phyloP scores from a whole-genome alignment of 495 filamentous ascomycete genomes.

The Podospora pseudopauciseta region DNA sequence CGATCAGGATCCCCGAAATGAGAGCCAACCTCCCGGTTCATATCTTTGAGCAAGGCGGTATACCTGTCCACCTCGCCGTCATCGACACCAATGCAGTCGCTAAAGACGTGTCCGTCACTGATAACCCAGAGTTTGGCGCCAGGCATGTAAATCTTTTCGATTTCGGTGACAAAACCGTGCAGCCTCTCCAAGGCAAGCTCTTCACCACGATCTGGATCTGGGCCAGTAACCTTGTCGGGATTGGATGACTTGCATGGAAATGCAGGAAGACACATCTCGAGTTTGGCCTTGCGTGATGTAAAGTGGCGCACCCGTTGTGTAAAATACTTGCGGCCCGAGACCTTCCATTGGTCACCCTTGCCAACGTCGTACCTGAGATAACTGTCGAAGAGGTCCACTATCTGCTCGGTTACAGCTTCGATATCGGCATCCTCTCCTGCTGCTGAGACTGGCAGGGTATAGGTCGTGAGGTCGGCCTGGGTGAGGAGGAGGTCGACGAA shows the following conservation, averaged over 20 bases:
- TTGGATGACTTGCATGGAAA: slow-evolving; percentile 26
- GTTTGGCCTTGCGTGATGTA: slow-evolving; percentile 4
- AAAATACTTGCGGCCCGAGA: slow-evolving; percentile 14
- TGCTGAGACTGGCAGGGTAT: background rate
- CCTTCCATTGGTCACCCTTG: slow-evolving; percentile 16
- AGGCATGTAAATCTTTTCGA: slow-evolving; percentile 32
- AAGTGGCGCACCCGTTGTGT: slow-evolving; percentile 15
- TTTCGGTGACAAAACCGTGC: slow-evolving; percentile 28
- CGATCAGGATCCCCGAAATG: slow-evolving; percentile 9
- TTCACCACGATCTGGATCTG: slow-evolving; percentile 17
- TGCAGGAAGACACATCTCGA: slow-evolving; percentile 20
- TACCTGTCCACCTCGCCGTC: slow-evolving; percentile 39
- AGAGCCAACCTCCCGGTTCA: slow-evolving; percentile 28
- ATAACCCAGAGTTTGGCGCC: slow-evolving; percentile 38
- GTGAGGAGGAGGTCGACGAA: slow-evolving; percentile 17
- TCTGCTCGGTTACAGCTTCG: background rate
- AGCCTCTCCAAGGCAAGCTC: slow-evolving; percentile 31
- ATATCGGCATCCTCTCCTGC: background rate
- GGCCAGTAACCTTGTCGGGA: slow-evolving; percentile 18
- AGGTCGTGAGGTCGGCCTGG: slow-evolving; percentile 14
- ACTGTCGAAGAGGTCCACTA: slow-evolving; percentile 20
- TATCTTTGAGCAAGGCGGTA: slow-evolving; percentile 28
- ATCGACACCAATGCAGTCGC: slow-evolving; percentile 43
- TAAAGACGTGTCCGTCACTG: slow-evolving; percentile 45
- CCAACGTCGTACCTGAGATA: slow-evolving; percentile 18